Evolutionary conservation across 805 yeast genomes (phyloP).

Genomic region (Teunomyces tritomae): DNA sequence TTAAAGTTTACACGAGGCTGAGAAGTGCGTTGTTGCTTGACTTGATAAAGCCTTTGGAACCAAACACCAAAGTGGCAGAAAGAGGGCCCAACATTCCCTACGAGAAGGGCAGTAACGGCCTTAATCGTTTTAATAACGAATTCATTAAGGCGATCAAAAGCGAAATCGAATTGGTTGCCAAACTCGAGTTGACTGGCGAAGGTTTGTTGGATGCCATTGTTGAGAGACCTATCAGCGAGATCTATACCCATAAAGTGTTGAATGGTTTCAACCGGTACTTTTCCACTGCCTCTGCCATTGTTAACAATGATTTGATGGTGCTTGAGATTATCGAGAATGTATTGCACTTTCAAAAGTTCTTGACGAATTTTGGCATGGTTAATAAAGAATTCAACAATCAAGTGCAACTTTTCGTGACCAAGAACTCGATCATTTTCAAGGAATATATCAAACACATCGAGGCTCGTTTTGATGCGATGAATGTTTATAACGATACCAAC

Average conservation of each 20-base stretch:
- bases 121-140: constrained; percentile 52
- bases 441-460: constrained; percentile 60
- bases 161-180: constrained; percentile 40
- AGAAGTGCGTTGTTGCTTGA: constrained; percentile 34
- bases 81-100: constrained; percentile 42
- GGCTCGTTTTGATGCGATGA: constrained; percentile 41
- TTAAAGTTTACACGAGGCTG: constrained; percentile 16
- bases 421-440: constrained; percentile 42
- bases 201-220: constrained; percentile 9
- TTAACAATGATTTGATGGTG: constrained; percentile 25
- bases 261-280: constrained; percentile 13
- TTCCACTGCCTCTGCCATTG: constrained; percentile 9
- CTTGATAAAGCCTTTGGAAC: constrained; percentile 45
- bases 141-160: constrained; percentile 47
- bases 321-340: constrained; percentile 48
- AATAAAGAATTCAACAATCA: constrained; percentile 10
- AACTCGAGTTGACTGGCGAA: neutral
- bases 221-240: constrained; percentile 9
- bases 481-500: constrained; percentile 64
- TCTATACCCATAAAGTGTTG: constrained; percentile 13
- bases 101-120: constrained; percentile 61
- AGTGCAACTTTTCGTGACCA: constrained; percentile 14
- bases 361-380: constrained; percentile 9
- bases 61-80: constrained; percentile 43
- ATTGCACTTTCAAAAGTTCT: constrained; percentile 18